Evolutionary conservation across 768 basidiomycete species (phyloP).

Genomic region (Holtermannia corniformis): DNA sequence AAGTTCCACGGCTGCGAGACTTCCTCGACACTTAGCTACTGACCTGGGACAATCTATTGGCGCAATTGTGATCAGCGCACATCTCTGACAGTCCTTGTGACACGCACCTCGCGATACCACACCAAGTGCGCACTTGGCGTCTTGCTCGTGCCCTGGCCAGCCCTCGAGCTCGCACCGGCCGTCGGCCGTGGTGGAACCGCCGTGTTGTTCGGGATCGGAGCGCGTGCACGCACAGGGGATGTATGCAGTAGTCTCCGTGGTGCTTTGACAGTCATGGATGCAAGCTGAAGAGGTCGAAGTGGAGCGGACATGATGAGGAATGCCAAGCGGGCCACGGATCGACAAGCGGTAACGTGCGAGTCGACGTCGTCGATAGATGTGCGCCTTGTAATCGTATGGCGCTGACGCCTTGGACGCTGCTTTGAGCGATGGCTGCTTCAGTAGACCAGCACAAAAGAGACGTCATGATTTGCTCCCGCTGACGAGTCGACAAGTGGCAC

Average conservation of each 20-base stretch:
- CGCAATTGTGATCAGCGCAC: neutral
- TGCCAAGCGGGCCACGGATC: too few species aligned
- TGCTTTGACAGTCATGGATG: neutral
- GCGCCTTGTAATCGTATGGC: too few species aligned
- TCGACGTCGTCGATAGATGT: too few species aligned
- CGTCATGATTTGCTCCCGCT: too few species aligned
- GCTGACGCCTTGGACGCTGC: too few species aligned
- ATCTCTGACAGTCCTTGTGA: neutral
- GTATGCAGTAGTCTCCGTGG: neutral
- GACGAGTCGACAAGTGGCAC: too few species aligned
- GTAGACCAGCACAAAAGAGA: too few species aligned
- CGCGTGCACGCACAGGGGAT: neutral
- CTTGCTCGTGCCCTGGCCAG: slow-evolving; percentile 7
- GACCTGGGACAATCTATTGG: slow-evolving; percentile 32
- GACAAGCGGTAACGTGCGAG: too few species aligned
- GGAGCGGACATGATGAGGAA: too few species aligned
- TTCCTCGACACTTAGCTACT: neutral
- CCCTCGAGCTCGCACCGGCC: neutral
- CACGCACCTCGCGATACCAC: slow-evolving; percentile 35
- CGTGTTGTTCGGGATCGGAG: neutral
- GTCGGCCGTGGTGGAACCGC: neutral
- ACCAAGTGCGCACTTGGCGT: slow-evolving; percentile 29
- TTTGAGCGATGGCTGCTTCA: too few species aligned
- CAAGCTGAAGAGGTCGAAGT: neutral
- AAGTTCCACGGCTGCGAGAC: neutral